Evolutionary conservation across 164 flowering plant species (phyloP), one percentile per base, ranked within the genome.

Genomic region (Umbellularia californica): DNA sequence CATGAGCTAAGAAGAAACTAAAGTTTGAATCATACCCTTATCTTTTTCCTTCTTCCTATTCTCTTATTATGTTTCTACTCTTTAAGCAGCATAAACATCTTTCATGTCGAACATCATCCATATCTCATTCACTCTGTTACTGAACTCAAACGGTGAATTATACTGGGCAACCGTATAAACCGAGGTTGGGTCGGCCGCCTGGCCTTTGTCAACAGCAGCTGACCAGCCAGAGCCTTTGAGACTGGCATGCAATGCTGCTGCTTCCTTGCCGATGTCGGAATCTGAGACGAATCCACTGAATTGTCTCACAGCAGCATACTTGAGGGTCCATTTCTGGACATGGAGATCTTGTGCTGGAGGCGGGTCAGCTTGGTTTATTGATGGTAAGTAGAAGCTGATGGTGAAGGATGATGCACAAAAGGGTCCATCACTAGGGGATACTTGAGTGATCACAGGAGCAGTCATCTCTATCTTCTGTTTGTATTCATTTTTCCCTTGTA

Each of bases 361-460:
- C 28, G 94, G 88, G 78, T 90, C 74, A 0, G 89, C 83, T 75
- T 93, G 99, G 82, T 91, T 90, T 76, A 41, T 71, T 65, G 84
- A 85, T 0, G 99, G 97, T 10, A 95, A 89, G 65, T 85, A 95
- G 79, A 95, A 95, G 84, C 97, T 89, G 30, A 92, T 86, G 0
- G 76, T 84, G 60, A 95, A 95, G 7, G 94, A 84, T 0, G 95
- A 90, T 69, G 82, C 85, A 72, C 98, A 91, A 72, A 94, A 79
- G 20, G 98, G 98, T 51, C 97, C 97, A 47, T 92, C 94, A 63
- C 95, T 89, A 9, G 97, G 93, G 19, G 83, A 71, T 25, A 95
- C 88, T 76, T 95, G 76, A 2, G 88, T 84, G 50, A 92, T 75
- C 71, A 95, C 99, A 22, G 99, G 99, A 13, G 87, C 97, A 23